Evolutionary conservation across 306 rosid genomes (phyloP), one percentile per base, ranked within the genome.

Genomic region (Vigna reflexopilosa): DNA sequence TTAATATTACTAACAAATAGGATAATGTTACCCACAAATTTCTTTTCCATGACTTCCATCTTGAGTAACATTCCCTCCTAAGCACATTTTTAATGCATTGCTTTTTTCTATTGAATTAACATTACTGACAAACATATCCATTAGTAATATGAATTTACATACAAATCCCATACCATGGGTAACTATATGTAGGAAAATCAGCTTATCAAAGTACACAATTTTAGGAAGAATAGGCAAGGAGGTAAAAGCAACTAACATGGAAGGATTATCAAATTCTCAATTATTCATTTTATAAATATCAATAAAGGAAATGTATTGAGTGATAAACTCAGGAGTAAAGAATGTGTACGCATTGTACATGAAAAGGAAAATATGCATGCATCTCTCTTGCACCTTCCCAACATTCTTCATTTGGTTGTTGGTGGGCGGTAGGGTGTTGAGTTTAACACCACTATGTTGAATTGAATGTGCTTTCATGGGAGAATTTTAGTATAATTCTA

Each of bases 161-260:
- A 36, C 9, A 36, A 36, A 36, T 36, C 42, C 9, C 7, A 36
- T 36, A 1, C 9, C 42, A 36, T 36, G 42, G 2, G 9, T 36
- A 7, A 36, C 9, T 36, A 36, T 36, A 6, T 6, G 2, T 36
- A 6, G 9, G 42, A 36, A 36, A 36, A 36, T 36, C 42, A 36
- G 8, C 9, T 36, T 36, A 17, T 49, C 20, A 17, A 72, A 50
- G 17, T 79, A 45, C 10, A n/a, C 59, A 83, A 62, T 59, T 70
- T 68, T 57, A 69, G 12, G 80, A 62, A 15, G 63, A 32, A 1
- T 19, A 24, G 40, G 30, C 56, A 13, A 28, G 50, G 30, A 56
- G 48, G 72, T 16, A 62, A 63, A 63, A 63, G 26, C 64, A 47
- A 67, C 47, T 65, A 44, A 55, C 9, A 45, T 17, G 13, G 56